Base-by-base conservation (phyloP, 805 yeast genomes). In the Nakazawaea anatomiae region DNA sequence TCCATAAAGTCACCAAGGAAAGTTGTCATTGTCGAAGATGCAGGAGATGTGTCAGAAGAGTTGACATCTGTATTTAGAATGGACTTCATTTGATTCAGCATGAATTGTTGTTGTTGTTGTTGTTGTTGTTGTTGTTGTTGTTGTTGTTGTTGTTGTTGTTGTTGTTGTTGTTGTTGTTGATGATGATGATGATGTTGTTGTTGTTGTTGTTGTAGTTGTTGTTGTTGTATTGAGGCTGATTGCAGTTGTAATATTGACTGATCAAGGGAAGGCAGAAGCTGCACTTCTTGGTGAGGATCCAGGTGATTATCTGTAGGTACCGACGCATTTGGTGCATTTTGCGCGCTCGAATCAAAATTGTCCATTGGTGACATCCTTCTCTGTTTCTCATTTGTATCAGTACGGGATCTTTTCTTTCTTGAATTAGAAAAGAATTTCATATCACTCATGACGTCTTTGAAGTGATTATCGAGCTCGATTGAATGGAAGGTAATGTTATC, bases 391-490 rank as follows among this genome's bases (percentile, higher is more conserved):
- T 18, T 18, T 18, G 25, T 18, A 18, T 18, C 25, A 18, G 25
- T 18, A 18, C 25, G 25, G 25, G 25, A 31, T 40, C 28, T 43
- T 32, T 14, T 31, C 18, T 11, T 41, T n/a, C 11, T 42, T 28
- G 11, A 11, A 12, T 31, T 40, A 14, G 28, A 8, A 39, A 10
- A 39, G 11, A 5, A n/a, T 27, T 32, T 28, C 27, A 30, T 14
- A 12, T 46, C 40, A 8, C 11, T 30, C 8, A 30, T 27, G 10
- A 41, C 14, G 3, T 35, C 25, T 35, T 12, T 25, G 31, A 50
- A 46, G 36, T n/a, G 34, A 39, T 57, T 62, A 12, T 59, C 44
- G n/a, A 51, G 44, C 44, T 58, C 58, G 4, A 57, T 61, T 35
- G 57, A 48, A 25, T 61, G 59, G 38, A 62, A 48, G 5, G 44